Base-by-base conservation (phyloP, 352 stramenopile genomes). In the Peronospora belbahrii region DNA sequence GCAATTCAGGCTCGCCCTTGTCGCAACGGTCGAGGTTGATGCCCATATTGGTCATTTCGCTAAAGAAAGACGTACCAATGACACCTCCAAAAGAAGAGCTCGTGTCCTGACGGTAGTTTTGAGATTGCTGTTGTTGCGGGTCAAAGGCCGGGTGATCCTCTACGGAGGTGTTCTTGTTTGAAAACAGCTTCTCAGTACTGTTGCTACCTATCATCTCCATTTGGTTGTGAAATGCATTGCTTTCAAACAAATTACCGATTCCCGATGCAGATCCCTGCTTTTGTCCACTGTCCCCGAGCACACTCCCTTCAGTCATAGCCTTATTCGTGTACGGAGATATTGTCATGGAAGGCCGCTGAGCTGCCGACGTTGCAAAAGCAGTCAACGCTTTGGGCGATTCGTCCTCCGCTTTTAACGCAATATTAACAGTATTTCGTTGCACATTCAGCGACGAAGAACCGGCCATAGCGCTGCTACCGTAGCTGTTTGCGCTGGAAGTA, bases 321-420 rank as follows among this genome's bases (percentile, higher is more conserved):
- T 85, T 84, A 61, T 84, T 83, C 71, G 85, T 85, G 44, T 67
- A 85, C 8, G 71, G 73, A 30, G 73, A 88, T 39, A 85, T 84
- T 19, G 74, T 84, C 23, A 85, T 63, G 2, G 60, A 68, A 4
- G 71, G 67, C 2, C 73, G 69, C 24, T 81, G 70, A 8, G 44
- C 56, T 20, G 62, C 63, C 1, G 62, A 62, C 20, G 54, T 46
- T 22, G 60, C 57, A 11, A 73, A 44, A 7, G 54, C 51, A 6
- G 63, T 52, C 4, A 80, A 32, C 1, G 66, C 65, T 50, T 70
- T 73, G 1, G 69, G 63, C 2, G 69, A 77, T 9, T 42, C 34
- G 17, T 70, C 61, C 11, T 68, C 58, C 7, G 59, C 43, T 33
- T 65, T 66, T 14, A 56, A 64, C 5, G 47, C 54, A 19, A 71